Percentiles rank a stretch among this genome's conserved stretches.
These are phyloP conservation scores for Vararia minispora DNA, from an alignment of 768 basidiomycete species.

Conservation along the genomic window DNA sequence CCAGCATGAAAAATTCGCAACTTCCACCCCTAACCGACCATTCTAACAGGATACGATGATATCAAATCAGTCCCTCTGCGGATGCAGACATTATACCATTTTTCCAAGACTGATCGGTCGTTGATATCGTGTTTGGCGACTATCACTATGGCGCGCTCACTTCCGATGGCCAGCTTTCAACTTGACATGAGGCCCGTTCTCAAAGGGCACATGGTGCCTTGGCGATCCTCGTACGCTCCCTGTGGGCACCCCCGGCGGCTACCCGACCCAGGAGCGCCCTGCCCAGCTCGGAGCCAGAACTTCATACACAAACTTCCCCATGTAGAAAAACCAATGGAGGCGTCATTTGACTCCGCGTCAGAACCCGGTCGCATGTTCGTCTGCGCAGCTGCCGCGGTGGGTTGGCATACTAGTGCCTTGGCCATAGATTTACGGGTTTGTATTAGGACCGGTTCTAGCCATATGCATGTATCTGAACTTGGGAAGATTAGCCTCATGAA, in stretches of 20 bases:
- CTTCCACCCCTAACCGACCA: constrained; percentile 70
- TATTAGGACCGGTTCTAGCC: too few relatives aligned
- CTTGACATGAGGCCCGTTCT: constrained; percentile 72
- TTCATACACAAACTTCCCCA: constrained; percentile 22
- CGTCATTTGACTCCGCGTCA: constrained; percentile 55
- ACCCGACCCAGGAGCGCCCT: constrained; percentile 26
- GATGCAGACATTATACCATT: constrained; percentile 56
- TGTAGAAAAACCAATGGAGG: constrained; percentile 53
- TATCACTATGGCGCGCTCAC: constrained; percentile 89
- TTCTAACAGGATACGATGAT: constrained; percentile 56
- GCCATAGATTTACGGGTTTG: constrained; percentile 75
- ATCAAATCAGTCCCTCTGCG: constrained; percentile 35
- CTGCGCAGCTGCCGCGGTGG: constrained; percentile 69
- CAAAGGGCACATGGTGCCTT: constrained; percentile 74
- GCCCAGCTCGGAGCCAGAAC: constrained; percentile 12
- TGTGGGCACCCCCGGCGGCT: constrained; percentile 51
- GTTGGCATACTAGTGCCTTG: constrained; percentile 89
- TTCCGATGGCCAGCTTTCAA: constrained; percentile 58
- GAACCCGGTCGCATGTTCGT: constrained; percentile 47
- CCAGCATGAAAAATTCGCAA: constrained; percentile 72
- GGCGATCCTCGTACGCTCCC: constrained; percentile 55
- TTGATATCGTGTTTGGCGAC: constrained; percentile 85
- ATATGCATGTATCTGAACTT: too few relatives aligned
- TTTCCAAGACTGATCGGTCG: constrained; percentile 68
- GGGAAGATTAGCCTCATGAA: too few relatives aligned